Percentiles rank a stretch among this genome's conserved stretches.
Evolutionary conservation across 768 basidiomycete genomes (phyloP).

Genomic region (Boletus rubroflammeus): DNA sequence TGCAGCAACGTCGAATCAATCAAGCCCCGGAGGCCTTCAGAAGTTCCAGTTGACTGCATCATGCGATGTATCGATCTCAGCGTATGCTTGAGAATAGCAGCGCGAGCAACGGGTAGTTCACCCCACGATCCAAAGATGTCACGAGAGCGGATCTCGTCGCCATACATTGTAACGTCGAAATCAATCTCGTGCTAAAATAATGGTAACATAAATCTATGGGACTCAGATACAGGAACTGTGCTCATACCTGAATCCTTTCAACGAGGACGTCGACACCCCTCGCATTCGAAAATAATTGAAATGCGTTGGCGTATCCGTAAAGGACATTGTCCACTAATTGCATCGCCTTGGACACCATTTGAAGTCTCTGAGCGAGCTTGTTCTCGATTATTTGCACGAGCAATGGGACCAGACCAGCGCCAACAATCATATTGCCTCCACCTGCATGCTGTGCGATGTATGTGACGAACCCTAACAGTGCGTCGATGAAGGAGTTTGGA

Average conservation of each 20-base stretch:
- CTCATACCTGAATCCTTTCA: constrained; percentile 76
- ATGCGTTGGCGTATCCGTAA: constrained; percentile 84
- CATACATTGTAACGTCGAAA: constrained; percentile 56
- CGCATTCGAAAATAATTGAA: constrained; percentile 79
- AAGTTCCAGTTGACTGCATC: constrained; percentile 94
- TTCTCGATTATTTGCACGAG: constrained; percentile 89
- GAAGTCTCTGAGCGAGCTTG: constrained; percentile 60
- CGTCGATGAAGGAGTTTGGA: constrained; percentile 77
- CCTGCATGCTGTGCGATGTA: constrained; percentile 81
- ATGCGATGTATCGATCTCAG: constrained; percentile 92
- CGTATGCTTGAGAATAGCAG: constrained; percentile 84
- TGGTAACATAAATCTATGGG: constrained; percentile 4
- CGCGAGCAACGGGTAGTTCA: constrained; percentile 64
- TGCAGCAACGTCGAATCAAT: constrained; percentile 86
- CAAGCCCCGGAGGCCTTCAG: constrained; percentile 90
- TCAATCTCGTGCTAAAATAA: constrained; percentile 60
- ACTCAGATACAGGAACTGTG: not conserved
- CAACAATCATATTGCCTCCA: constrained; percentile 91
- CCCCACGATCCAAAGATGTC: constrained; percentile 54
- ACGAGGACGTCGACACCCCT: constrained; percentile 85
- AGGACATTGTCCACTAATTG: constrained; percentile 89
- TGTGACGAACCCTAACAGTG: constrained; percentile 81
- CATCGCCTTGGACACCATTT: constrained; percentile 85
- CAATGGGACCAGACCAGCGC: constrained; percentile 86
- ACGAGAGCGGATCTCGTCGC: constrained; percentile 38